These are phyloP conservation scores for Colletotrichum sp. DNA, from an alignment of 2,329 filamentous ascomycete species.

Conservation along the genomic window DNA sequence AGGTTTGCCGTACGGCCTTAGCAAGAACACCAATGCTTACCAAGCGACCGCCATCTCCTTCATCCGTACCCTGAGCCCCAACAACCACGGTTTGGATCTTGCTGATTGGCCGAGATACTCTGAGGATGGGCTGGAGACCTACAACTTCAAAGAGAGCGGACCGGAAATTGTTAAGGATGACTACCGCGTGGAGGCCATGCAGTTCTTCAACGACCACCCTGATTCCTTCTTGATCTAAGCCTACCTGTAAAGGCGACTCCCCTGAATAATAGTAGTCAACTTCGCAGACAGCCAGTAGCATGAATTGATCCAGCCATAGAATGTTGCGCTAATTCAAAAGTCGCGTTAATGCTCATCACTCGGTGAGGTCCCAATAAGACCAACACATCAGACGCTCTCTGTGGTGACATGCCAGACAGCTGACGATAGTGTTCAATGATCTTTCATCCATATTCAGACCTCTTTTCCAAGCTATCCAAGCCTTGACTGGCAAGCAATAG, in stretches of 20 bases:
- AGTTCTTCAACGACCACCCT: neutral
- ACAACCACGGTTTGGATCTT: neutral
- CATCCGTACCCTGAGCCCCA: neutral
- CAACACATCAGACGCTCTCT: no score
- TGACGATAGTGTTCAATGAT: rapidly evolving
- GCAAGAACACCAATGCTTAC: constrained; percentile 2
- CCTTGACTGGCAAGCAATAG: neutral
- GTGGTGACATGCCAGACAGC: no score
- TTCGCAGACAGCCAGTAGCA: neutral
- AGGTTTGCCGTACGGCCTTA: neutral
- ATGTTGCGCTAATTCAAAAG: no score
- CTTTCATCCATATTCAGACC: neutral
- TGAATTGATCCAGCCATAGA: no score
- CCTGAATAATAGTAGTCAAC: neutral
- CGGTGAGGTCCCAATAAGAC: no score
- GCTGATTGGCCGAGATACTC: neutral
- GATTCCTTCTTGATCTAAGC: neutral
- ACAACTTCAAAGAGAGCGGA: neutral
- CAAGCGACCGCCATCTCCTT: neutral
- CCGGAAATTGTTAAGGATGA: neutral
- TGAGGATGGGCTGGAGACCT: neutral
- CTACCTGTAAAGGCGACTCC: neutral
- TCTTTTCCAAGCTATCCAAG: neutral
- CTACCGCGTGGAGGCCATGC: neutral
- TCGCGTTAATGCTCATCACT: no score